Conservation (phyloP, 768 basidiomycete genomes). For the Rhodotorula kratochvilovae region DNA sequence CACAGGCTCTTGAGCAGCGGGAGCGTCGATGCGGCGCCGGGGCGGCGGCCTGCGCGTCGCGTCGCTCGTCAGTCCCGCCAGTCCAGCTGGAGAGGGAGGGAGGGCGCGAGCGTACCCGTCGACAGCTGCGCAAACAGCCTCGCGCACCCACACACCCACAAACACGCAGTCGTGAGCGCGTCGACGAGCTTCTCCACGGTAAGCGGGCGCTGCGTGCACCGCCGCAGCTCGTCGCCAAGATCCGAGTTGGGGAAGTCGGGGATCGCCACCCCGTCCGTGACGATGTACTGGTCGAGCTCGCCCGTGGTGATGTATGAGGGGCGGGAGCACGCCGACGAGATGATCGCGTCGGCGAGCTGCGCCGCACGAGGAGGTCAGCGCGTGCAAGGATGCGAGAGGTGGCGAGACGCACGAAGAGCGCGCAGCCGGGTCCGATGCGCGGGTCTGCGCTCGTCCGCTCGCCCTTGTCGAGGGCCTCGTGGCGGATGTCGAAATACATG, state of each 20-base stretch:
- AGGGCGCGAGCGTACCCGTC: neutral
- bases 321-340: constrained; percentile 14
- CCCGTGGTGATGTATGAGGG: constrained; percentile 26
- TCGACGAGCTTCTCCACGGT: constrained; percentile 5
- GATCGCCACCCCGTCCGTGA: constrained; percentile 23
- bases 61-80: neutral
- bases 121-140: constrained; percentile 22
- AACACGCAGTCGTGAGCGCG: constrained; percentile 2
- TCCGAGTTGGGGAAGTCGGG: constrained; percentile 32
- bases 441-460: constrained; percentile 26
- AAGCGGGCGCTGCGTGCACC: constrained; percentile 10
- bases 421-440: constrained; percentile 11
- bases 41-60: constrained; percentile 9
- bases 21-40: constrained; percentile 3
- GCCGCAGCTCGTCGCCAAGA: constrained; percentile 11
- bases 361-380: neutral
- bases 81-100: neutral
- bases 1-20: constrained; percentile 35
- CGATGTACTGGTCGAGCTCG: constrained; percentile 26
- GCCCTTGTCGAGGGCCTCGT: constrained; percentile 5
- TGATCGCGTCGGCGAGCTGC: constrained; percentile 33
- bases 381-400: neutral
- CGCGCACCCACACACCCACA: constrained; percentile 23
- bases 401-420: constrained; percentile 19
- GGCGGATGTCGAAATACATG: constrained; percentile 19